A percentile compares a stretch with the other conserved stretches of the same genome.
Evolutionary conservation across 75 land plant genomes (phyloP).

Genomic region (Ceratopteris richardii): DNA sequence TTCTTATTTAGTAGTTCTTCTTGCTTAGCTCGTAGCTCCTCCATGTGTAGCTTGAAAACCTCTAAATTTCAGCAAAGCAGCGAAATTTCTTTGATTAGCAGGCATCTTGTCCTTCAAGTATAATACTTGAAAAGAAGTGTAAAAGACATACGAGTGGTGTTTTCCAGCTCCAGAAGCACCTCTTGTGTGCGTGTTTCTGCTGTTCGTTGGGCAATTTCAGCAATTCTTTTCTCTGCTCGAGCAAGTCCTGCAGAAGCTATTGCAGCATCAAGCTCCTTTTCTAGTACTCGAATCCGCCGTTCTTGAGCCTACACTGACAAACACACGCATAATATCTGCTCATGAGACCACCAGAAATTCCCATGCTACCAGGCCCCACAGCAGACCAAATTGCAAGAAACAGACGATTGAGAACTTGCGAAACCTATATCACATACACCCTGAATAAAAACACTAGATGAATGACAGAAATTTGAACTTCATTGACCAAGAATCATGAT

Average conservation of each 20-base stretch:
- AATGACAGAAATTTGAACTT: too few relatives aligned
- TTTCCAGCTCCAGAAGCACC: conserved; percentile 75
- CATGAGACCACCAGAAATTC: too few relatives aligned
- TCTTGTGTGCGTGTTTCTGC: conserved; percentile 81
- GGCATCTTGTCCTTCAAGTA: background rate
- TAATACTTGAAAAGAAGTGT: background rate
- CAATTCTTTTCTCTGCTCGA: conserved; percentile 81
- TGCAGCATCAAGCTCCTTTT: conserved; percentile 93
- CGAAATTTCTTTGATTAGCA: background rate
- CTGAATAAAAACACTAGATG: too few relatives aligned
- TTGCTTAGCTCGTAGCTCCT: conserved; percentile 78
- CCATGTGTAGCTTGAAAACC: conserved; percentile 81
- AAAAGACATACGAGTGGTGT: conserved; percentile 74
- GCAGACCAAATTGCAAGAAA: too few relatives aligned
- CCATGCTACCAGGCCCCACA: too few relatives aligned
- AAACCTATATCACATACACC: too few relatives aligned
- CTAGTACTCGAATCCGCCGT: conserved; percentile 72
- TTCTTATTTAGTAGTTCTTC: conserved; percentile 71
- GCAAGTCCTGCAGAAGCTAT: conserved; percentile 83
- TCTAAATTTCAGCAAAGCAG: conserved; percentile 29
- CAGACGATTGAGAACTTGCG: too few relatives aligned
- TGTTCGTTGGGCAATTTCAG: conserved; percentile 69
- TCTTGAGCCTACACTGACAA: conserved; percentile 59
- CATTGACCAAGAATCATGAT: too few relatives aligned
- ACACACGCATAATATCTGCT: too few relatives aligned